Percentiles rank a stretch among this genome's conserved stretches.
These are phyloP conservation scores for Dentiscutata heterogama DNA, from an alignment of 371 early-diverging fungal species.

Conservation along the genomic window DNA sequence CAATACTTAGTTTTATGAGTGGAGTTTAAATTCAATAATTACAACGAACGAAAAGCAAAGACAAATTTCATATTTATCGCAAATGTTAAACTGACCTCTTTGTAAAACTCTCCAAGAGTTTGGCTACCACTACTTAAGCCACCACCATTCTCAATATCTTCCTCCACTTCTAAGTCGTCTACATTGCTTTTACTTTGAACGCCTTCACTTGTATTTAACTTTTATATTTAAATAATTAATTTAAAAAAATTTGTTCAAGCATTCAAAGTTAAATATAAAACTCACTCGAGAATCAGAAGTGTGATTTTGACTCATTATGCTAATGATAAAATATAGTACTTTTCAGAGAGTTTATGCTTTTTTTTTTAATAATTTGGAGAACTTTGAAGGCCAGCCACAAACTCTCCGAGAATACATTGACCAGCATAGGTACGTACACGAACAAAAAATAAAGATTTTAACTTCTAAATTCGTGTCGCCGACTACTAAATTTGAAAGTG, in stretches of 20 bases:
- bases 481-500: too few relatives aligned
- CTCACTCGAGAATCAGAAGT: not conserved
- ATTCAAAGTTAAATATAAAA: not conserved
- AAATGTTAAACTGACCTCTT: conserved; percentile 10
- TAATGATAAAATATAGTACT: not conserved
- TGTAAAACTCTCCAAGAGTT: conserved; percentile 34
- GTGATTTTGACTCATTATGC: not conserved
- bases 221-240: not conserved
- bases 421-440: too few relatives aligned
- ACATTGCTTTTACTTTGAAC: not conserved
- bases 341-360: not conserved
- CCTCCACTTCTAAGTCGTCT: not conserved
- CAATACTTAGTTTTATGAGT: not conserved
- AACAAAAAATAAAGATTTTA: too few relatives aligned
- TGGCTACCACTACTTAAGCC: conserved; percentile 1
- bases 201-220: not conserved
- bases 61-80: not conserved
- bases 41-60: too few relatives aligned
- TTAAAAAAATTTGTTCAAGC: not conserved
- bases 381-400: not conserved
- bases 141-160: not conserved
- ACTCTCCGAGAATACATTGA: not conserved
- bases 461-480: too few relatives aligned
- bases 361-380: not conserved
- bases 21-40: not conserved